phyloP scores from a whole-genome alignment of 768 basidiomycete genomes.

The Mycena rosella region DNA sequence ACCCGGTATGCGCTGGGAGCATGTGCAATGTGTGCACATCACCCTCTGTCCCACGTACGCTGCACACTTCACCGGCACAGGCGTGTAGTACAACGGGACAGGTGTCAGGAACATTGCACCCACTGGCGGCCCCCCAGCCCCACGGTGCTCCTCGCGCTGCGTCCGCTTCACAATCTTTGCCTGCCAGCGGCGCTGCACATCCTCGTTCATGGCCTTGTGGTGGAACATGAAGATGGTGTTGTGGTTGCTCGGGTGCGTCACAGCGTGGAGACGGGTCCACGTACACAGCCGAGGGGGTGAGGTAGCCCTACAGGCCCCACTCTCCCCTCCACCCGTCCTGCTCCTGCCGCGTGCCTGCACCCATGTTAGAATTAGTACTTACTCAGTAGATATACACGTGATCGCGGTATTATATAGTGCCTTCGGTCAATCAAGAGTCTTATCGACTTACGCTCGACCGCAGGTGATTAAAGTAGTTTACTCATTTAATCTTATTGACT shows the following conservation, averaged over 20 bases:
- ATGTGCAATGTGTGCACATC: too few species aligned
- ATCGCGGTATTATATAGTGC: slow-evolving; percentile 6
- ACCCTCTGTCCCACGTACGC: too few species aligned
- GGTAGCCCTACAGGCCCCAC: too few species aligned
- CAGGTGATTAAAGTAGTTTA: slow-evolving; percentile 10
- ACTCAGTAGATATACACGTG: slow-evolving; percentile 18
- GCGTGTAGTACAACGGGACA: too few species aligned
- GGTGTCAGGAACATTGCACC: too few species aligned
- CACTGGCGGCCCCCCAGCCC: too few species aligned
- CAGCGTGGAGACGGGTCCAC: slow-evolving; percentile 58
- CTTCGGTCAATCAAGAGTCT: slow-evolving; percentile 7
- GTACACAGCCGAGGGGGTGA: too few species aligned
- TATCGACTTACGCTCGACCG: slow-evolving; percentile 30
- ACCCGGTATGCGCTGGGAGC: too few species aligned
- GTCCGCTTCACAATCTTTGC: slow-evolving; percentile 44
- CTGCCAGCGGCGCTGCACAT: slow-evolving; percentile 38
- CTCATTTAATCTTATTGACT: slow-evolving; percentile 17
- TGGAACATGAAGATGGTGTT: slow-evolving; percentile 56
- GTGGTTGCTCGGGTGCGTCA: slow-evolving; percentile 70
- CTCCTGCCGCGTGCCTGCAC: too few species aligned
- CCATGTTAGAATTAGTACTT: slow-evolving; percentile 16
- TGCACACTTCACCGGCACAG: too few species aligned
- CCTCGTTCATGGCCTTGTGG: slow-evolving; percentile 38
- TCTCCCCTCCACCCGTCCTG: too few species aligned
- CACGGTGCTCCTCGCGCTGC: too few species aligned